Evolutionary conservation across 805 yeast genomes (phyloP).

Genomic region (Candida saitoana): DNA sequence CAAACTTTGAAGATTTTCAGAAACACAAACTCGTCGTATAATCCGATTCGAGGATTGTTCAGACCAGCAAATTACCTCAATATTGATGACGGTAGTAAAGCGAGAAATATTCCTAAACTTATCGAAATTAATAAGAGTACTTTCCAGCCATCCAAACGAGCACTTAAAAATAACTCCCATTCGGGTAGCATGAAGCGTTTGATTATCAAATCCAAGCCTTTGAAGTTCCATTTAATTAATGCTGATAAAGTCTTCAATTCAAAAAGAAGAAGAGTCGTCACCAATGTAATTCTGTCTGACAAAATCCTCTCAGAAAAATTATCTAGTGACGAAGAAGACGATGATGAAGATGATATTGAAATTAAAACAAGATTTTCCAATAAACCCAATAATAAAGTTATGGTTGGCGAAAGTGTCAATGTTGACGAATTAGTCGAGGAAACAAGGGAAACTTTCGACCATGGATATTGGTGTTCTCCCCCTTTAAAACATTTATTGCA

Average conservation of each 20-base stretch:
- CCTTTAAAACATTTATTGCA: constrained; percentile 45
- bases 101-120: not conserved
- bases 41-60: constrained; percentile 28
- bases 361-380: constrained; percentile 13
- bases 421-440: constrained; percentile 10
- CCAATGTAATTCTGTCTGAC: constrained; percentile 13
- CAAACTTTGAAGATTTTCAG: constrained; percentile 32
- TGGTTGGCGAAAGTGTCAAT: constrained; percentile 13
- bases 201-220: constrained; percentile 37
- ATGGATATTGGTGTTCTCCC: constrained; percentile 74
- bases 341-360: constrained; percentile 12
- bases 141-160: constrained; percentile 4
- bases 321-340: constrained; percentile 22
- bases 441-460: constrained; percentile 11
- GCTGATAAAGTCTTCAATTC: constrained; percentile 36
- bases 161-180: not conserved
- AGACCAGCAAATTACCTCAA: constrained; percentile 21
- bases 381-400: constrained; percentile 9
- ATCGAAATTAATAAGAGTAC: constrained; percentile 2
- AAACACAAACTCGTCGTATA: constrained; percentile 10
- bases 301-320: constrained; percentile 16
- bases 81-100: constrained; percentile 5
- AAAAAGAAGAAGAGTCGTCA: constrained; percentile 28
- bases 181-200: constrained; percentile 30
- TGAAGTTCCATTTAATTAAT: constrained; percentile 38